These are phyloP conservation scores for Coprinopsis cinerea DNA, from an alignment of 768 basidiomycete genomes.

Conservation along the genomic window DNA sequence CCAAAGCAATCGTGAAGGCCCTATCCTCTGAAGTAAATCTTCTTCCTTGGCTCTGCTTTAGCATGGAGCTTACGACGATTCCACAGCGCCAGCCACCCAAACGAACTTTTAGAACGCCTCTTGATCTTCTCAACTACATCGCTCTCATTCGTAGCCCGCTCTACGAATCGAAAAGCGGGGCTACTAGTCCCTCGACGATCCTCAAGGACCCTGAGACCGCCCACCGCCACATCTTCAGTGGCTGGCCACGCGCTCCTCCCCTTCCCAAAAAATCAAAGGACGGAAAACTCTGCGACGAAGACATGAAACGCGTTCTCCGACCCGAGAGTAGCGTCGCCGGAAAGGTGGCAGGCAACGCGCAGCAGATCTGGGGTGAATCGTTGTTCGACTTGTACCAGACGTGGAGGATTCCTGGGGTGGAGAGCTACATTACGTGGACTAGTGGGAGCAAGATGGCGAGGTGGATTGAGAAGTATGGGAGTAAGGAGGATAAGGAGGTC, in stretches of 20 bases:
- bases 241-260: background rate
- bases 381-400: constrained; percentile 35
- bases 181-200: background rate
- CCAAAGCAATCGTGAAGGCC: too few species aligned
- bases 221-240: background rate
- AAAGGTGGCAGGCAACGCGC: constrained; percentile 13
- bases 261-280: background rate
- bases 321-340: background rate
- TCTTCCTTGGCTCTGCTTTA: background rate
- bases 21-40: too few species aligned
- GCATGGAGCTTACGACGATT: background rate
- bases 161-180: too few species aligned
- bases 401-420: constrained; percentile 16
- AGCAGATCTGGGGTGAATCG: constrained; percentile 37
- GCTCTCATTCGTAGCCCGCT: too few species aligned
- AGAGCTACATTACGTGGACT: constrained; percentile 16
- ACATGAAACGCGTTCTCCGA: background rate
- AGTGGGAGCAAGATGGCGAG: constrained; percentile 31
- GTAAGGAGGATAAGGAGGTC: constrained; percentile 17
- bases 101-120: background rate
- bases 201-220: too few species aligned
- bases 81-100: background rate
- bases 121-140: background rate
- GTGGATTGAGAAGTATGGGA: constrained; percentile 30
- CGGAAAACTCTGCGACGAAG: background rate